Evolutionary conservation across 73 alveolate genomes (phyloP).

Genomic region (Halteria grandinella): DNA sequence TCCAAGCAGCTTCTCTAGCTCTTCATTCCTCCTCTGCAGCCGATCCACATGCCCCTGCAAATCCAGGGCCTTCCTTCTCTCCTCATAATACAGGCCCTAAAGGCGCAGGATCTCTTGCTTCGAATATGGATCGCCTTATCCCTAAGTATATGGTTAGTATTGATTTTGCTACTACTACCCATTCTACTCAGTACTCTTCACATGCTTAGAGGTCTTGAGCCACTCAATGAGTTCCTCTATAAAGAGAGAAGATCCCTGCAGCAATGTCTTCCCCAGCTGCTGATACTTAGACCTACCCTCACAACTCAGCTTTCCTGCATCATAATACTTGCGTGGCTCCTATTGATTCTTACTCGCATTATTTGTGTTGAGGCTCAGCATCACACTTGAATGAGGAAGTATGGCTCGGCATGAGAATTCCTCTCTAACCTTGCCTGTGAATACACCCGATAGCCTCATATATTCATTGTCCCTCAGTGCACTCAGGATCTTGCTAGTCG

Average conservation of each 20-base stretch:
- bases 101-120: not conserved
- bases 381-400: not conserved
- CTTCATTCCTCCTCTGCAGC: too few relatives aligned
- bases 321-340: constrained; percentile 23
- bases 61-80: not conserved
- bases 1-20: too few relatives aligned
- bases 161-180: not conserved
- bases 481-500: constrained; percentile 22
- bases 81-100: not conserved
- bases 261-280: not conserved
- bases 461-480: constrained; percentile 19
- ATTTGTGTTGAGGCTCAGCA: too few relatives aligned
- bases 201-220: not conserved
- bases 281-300: too few relatives aligned
- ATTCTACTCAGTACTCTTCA: not conserved
- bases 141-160: not conserved
- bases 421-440: not conserved
- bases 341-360: too few relatives aligned
- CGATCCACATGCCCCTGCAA: too few relatives aligned
- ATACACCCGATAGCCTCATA: constrained; percentile 3
- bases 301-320: too few relatives aligned
- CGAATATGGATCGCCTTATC: too few relatives aligned
- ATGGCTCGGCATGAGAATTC: not conserved
- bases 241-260: not conserved
- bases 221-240: not conserved